A percentile compares a stretch with the other conserved stretches of the same genome.
phyloP scores from a whole-genome alignment of 495 filamentous ascomycete species.

The Neurospora sp. region DNA sequence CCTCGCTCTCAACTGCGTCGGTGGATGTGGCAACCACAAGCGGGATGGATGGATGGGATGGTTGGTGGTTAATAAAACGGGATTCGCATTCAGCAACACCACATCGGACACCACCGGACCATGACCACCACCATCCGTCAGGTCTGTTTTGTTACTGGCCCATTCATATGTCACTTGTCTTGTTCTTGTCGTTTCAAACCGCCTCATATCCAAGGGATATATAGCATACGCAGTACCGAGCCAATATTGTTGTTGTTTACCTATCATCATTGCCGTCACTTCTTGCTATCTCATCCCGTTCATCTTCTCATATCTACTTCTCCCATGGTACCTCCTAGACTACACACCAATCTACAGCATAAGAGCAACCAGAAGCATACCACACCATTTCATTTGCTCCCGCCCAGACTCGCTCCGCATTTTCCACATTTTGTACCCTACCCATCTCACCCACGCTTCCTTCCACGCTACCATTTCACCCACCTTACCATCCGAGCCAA shows the following conservation, averaged over 20 bases:
- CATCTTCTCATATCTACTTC: no score
- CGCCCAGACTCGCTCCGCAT: not conserved
- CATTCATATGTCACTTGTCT: not conserved
- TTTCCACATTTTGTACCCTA: not conserved
- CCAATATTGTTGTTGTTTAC: not conserved
- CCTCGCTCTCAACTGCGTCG: not conserved
- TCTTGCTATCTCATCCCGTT: not conserved
- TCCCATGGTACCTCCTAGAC: no score
- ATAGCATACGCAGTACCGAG: not conserved
- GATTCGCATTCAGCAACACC: not conserved
- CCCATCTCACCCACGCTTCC: not conserved
- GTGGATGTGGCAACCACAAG: not conserved
- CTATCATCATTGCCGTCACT: not conserved
- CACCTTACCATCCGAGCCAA: not conserved
- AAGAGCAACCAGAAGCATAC: not conserved
- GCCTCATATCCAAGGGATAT: not conserved
- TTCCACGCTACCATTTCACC: not conserved
- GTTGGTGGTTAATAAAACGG: not conserved
- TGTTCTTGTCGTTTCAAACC: not conserved
- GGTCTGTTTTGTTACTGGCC: not conserved
- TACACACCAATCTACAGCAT: not conserved
- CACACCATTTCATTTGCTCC: not conserved
- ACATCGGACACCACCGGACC: not conserved
- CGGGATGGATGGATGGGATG: not conserved
- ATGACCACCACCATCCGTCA: not conserved